These are phyloP conservation scores for Salisapilia sapeloensis DNA, from an alignment of 352 stramenopile genomes.

Conservation along the genomic window DNA sequence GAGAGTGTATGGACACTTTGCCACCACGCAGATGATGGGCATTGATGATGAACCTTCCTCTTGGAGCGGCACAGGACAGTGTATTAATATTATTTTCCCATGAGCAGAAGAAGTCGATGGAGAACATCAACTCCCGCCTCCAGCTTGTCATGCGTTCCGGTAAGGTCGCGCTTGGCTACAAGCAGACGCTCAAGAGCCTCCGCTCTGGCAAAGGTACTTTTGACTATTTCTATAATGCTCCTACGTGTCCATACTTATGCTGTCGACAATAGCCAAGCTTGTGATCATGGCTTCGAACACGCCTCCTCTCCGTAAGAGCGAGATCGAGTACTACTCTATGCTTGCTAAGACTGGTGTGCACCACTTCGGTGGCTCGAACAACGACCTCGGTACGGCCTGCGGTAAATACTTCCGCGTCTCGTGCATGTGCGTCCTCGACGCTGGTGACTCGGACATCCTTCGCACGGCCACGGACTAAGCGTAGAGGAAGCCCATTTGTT, in stretches of 20 bases:
- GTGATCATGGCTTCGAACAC: conserved; percentile 97
- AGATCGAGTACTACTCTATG: conserved; percentile 99
- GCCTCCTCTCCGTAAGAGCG: conserved; percentile 95
- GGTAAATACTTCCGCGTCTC: conserved; percentile 99
- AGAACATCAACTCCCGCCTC: conserved; percentile 99
- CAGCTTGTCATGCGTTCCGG: conserved; percentile 99
- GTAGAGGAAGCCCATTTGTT: conserved; percentile 1
- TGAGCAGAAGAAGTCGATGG: conserved; percentile 93
- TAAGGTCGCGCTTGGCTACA: conserved; percentile 98
- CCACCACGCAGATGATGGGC: conserved; percentile 2
- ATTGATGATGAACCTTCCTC: neutral
- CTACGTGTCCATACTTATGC: no score
- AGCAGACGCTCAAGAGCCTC: conserved; percentile 95
- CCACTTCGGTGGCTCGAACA: conserved; percentile 98
- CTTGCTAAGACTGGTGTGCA: conserved; percentile 97
- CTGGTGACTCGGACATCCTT: conserved; percentile 98
- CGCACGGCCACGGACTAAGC: conserved; percentile 41
- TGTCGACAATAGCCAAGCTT: conserved; percentile 81
- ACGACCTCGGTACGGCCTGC: conserved; percentile 96
- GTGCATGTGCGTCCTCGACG: conserved; percentile 92
- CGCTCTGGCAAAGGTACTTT: conserved; percentile 82
- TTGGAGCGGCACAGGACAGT: conserved; percentile 7
- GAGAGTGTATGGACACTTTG: neutral
- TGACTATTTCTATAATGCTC: no score
- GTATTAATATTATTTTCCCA: conserved; percentile 7